These are phyloP conservation scores for Pythium vanterpoolii DNA, from an alignment of 352 stramenopile species.

Conservation along the genomic window DNA sequence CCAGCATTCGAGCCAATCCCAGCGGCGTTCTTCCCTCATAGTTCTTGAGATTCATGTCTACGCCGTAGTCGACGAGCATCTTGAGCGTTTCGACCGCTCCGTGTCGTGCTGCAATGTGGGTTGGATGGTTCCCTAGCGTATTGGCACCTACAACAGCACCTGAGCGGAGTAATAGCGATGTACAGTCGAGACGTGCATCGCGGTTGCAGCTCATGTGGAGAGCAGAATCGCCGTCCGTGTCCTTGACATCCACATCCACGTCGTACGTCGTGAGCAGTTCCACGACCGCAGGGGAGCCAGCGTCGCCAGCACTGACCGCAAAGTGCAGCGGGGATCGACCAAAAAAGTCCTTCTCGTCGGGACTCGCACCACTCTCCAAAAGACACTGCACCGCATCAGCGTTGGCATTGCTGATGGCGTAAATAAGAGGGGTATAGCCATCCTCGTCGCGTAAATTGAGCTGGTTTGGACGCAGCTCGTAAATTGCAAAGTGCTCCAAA, in stretches of 20 bases:
- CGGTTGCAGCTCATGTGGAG: slow-evolving; percentile 59
- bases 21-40: slow-evolving; percentile 77
- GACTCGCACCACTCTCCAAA: slow-evolving; percentile 46
- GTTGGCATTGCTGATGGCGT: slow-evolving; percentile 60
- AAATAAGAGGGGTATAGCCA: slow-evolving; percentile 79
- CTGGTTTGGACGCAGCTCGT: slow-evolving; percentile 1
- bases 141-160: slow-evolving; percentile 58
- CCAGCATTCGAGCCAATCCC: slow-evolving; percentile 69
- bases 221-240: slow-evolving; percentile 62
- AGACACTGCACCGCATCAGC: slow-evolving; percentile 49
- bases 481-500: slow-evolving; percentile 40
- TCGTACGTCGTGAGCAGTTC: slow-evolving; percentile 62
- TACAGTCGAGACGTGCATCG: slow-evolving; percentile 49
- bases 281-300: slow-evolving; percentile 32
- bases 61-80: slow-evolving; percentile 71
- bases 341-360: slow-evolving; percentile 64
- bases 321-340: slow-evolving; percentile 71
- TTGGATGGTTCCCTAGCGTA: slow-evolving; percentile 62
- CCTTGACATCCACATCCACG: slow-evolving; percentile 67
- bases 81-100: slow-evolving; percentile 67
- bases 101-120: slow-evolving; percentile 58
- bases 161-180: slow-evolving; percentile 50
- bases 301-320: slow-evolving; percentile 32
- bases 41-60: slow-evolving; percentile 84
- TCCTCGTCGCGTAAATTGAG: slow-evolving; percentile 61